Evolutionary conservation across 2,329 filamentous ascomycete genomes (phyloP).

Genomic region (Pestalotiopsis sp.): DNA sequence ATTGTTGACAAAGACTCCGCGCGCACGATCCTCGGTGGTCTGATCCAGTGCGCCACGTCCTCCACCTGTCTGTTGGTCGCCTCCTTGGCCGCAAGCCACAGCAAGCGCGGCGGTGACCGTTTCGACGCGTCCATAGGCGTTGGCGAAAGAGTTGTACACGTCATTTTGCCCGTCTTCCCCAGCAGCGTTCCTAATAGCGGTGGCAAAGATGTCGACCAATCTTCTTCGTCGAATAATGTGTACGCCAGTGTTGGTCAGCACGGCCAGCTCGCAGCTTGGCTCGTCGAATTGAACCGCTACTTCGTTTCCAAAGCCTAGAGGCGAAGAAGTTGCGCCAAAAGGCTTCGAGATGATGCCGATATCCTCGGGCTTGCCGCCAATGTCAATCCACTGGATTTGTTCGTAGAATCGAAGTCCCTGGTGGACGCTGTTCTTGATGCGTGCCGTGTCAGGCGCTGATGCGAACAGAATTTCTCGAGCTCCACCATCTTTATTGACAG

Average conservation of each 20-base stretch:
- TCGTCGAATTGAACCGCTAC: conserved; percentile 94
- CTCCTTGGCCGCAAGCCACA: conserved; percentile 91
- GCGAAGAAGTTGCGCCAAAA: conserved; percentile 69
- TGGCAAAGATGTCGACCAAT: conserved; percentile 89
- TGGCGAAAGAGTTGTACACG: conserved; percentile 82
- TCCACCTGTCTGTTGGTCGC: conserved; percentile 72
- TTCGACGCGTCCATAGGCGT: conserved; percentile 84
- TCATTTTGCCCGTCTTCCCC: conserved; percentile 81
- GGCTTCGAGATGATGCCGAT: conserved; percentile 76
- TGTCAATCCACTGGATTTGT: conserved; percentile 76
- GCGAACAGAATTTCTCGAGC: conserved; percentile 72
- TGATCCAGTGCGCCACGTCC: conserved; percentile 78
- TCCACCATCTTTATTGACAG: conserved; percentile 62
- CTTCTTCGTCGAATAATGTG: conserved; percentile 83
- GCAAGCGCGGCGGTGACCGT: conserved; percentile 89
- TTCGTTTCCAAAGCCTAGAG: conserved; percentile 89
- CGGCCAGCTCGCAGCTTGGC: conserved; percentile 75
- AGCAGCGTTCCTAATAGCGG: conserved; percentile 72
- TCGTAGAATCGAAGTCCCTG: conserved; percentile 70
- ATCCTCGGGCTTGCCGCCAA: conserved; percentile 75
- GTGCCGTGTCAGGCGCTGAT: conserved; percentile 83
- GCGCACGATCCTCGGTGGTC: conserved; percentile 81
- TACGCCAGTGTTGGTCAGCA: conserved; percentile 89
- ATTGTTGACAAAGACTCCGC: conserved; percentile 87
- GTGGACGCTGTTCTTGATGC: conserved; percentile 67